A percentile compares a stretch with the other conserved stretches of the same genome.
Conservation (phyloP, 2,329 filamentous ascomycete genomes). For the Helminthosporium solani region DNA sequence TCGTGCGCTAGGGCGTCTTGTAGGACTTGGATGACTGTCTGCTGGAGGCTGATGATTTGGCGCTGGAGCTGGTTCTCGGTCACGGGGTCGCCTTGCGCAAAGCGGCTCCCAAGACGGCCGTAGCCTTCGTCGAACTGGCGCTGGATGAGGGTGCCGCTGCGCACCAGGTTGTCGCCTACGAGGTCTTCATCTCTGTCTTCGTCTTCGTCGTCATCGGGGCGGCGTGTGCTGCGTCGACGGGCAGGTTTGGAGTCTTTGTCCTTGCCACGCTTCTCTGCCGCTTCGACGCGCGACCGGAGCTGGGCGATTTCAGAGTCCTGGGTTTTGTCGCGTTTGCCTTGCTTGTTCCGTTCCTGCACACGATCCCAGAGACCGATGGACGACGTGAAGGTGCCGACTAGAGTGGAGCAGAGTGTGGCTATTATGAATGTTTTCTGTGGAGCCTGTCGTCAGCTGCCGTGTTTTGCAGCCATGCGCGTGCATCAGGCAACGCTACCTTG, state of each 20-base stretch:
- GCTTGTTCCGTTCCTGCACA: constrained; percentile 37
- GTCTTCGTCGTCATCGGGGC: background rate
- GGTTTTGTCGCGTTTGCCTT: constrained; percentile 39
- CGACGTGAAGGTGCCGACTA: constrained; percentile 48
- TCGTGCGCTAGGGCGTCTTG: constrained; percentile 47
- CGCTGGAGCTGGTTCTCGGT: constrained; percentile 47
- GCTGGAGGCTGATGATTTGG: constrained; percentile 46
- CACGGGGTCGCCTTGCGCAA: constrained; percentile 43
- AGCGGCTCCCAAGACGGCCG: constrained; percentile 37
- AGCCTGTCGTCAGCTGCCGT: background rate
- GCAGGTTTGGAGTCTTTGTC: background rate
- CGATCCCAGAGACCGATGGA: constrained; percentile 47
- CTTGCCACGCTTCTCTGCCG: constrained; percentile 25
- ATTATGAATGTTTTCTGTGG: constrained; percentile 50
- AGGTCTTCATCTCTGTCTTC: constrained; percentile 34
- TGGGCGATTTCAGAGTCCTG: constrained; percentile 40
- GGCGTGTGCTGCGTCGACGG: constrained; percentile 17
- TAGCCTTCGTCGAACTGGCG: constrained; percentile 42
- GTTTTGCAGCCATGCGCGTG: too few species aligned
- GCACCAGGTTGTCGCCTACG: constrained; percentile 33
- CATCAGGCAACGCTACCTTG: too few species aligned
- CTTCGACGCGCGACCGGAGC: constrained; percentile 33
- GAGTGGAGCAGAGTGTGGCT: constrained; percentile 47
- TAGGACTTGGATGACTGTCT: constrained; percentile 47
- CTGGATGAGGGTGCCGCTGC: constrained; percentile 38